Evolutionary conservation across 1,139 yeast species (phyloP).

Genomic region (Hyphopichia pseudoburtonii): DNA sequence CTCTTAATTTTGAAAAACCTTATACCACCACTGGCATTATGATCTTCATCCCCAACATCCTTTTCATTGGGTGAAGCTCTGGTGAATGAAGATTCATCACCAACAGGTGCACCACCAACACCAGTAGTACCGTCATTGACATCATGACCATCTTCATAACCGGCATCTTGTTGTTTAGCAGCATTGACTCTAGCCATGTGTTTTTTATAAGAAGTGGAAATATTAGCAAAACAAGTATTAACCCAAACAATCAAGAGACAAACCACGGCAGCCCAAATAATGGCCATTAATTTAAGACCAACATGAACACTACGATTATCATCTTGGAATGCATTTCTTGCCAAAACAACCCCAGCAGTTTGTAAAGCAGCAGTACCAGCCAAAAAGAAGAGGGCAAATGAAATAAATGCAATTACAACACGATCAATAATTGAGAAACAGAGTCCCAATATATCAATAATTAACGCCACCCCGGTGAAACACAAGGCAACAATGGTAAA

Average conservation of each 20-base stretch:
- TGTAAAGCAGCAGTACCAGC: conserved; percentile 62
- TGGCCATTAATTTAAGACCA: conserved; percentile 60
- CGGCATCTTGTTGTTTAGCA: conserved; percentile 10
- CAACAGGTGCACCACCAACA: conserved; percentile 13
- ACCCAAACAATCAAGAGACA: conserved; percentile 52
- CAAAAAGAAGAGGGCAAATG: conserved; percentile 53
- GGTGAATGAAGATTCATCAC: conserved; percentile 49
- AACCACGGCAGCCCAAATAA: conserved; percentile 70
- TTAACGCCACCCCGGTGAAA: conserved; percentile 46
- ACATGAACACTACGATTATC: conserved; percentile 44
- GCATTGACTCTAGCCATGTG: conserved; percentile 40
- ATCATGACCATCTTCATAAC: conserved; percentile 3
- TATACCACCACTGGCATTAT: conserved; percentile 60
- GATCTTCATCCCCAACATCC: conserved; percentile 30
- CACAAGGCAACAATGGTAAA: conserved; percentile 61
- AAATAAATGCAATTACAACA: conserved; percentile 52
- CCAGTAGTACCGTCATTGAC: conserved; percentile 4
- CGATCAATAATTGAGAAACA: conserved; percentile 50
- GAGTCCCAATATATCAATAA: conserved; percentile 43
- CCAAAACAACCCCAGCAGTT: conserved; percentile 69
- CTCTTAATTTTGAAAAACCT: conserved; percentile 78
- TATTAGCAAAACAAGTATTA: conserved; percentile 54
- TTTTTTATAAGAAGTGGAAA: conserved; percentile 46
- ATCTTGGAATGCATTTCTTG: conserved; percentile 58
- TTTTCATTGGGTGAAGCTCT: conserved; percentile 32